These are phyloP conservation scores for Meyerozyma guilliermondii DNA, from an alignment of 1,139 yeast genomes.

Conservation along the genomic window DNA sequence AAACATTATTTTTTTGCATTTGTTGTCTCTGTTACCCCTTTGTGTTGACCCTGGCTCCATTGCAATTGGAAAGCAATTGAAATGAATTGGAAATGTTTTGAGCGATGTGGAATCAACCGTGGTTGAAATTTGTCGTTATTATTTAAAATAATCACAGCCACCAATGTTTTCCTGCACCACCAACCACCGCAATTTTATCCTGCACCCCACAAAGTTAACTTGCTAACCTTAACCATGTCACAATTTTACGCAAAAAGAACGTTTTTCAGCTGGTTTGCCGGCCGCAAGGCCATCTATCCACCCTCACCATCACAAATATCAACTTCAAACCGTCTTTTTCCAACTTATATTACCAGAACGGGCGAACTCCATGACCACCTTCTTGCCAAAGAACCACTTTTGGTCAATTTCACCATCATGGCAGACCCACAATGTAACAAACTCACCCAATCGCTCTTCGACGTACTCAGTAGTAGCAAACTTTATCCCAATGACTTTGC, in stretches of 20 bases:
- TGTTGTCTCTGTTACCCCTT: no score
- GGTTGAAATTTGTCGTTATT: no score
- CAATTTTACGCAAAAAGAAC: not conserved
- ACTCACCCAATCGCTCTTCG: conserved; percentile 60
- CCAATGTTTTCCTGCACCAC: no score
- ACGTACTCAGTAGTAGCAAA: conserved; percentile 47
- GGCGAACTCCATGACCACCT: conserved; percentile 54
- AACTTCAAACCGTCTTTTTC: not conserved
- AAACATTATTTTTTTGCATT: no score
- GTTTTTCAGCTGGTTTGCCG: conserved; percentile 2
- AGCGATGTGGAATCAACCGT: no score
- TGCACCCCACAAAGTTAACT: not conserved
- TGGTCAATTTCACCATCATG: conserved; percentile 67
- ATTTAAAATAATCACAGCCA: no score
- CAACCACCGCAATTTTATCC: no score
- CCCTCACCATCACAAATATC: not conserved
- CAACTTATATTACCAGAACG: conserved; percentile 29
- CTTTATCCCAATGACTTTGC: conserved; percentile 33
- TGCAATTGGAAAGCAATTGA: no score
- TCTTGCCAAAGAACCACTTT: conserved; percentile 53
- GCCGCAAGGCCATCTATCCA: conserved; percentile 1
- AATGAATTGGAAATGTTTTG: no score
- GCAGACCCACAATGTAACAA: conserved; percentile 61
- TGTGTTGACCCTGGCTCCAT: no score
- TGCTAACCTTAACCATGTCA: not conserved